Conservation (phyloP, 371 early-diverging fungal genomes). For the Mucor velutinosus region DNA sequence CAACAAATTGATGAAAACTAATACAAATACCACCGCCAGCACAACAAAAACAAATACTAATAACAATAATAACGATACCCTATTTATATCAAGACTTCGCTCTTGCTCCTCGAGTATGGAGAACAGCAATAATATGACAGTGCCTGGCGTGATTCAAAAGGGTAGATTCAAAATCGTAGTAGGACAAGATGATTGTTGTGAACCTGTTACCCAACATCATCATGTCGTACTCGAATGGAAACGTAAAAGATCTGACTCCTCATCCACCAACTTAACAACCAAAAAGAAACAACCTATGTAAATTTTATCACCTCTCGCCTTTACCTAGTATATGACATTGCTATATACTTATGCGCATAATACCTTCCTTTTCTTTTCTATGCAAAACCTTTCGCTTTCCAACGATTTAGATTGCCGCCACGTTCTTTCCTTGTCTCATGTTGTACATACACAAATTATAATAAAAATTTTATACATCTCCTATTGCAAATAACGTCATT, state of each 20-base stretch:
- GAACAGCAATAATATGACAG: conserved; percentile 11
- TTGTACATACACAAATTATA: neutral
- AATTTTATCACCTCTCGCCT: neutral
- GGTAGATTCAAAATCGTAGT: conserved; percentile 48
- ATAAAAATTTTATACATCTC: neutral
- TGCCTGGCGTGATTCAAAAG: conserved; percentile 32
- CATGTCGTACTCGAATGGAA: conserved; percentile 47
- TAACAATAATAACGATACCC: conserved; percentile 19
- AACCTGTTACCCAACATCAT: conserved; percentile 32
- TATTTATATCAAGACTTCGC: conserved; percentile 24
- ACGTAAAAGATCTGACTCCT: conserved; percentile 41
- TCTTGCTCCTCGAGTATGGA: neutral
- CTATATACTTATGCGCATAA: neutral
- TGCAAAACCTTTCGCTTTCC: neutral
- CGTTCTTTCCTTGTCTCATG: neutral
- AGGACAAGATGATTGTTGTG: conserved; percentile 31
- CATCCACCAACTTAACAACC: conserved; percentile 12
- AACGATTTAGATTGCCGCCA: neutral
- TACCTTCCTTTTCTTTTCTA: neutral
- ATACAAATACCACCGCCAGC: neutral
- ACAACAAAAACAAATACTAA: neutral
- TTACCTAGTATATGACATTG: neutral
- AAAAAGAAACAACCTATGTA: conserved; percentile 6
- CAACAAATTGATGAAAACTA: conserved; percentile 7
- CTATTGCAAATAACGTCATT: conserved; percentile 3